These are phyloP conservation scores for Sugiyamaella pinicola DNA, from an alignment of 1,139 yeast genomes.

Conservation along the genomic window DNA sequence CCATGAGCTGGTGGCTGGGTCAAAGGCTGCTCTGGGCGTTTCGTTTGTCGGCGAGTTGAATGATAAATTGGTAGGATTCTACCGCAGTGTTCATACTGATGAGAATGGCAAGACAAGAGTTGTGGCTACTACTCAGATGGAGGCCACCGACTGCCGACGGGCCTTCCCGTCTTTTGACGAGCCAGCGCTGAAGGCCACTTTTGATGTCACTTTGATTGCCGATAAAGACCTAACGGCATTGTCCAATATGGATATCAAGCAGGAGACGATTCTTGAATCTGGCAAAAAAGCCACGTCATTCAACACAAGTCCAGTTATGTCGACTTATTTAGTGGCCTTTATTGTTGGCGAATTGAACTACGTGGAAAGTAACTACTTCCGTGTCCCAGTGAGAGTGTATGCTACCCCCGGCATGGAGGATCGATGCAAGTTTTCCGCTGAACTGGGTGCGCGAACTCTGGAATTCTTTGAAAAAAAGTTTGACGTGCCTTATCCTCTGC, in stretches of 20 bases:
- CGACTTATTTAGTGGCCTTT: slow-evolving; percentile 80
- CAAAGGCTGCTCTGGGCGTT: slow-evolving; percentile 51
- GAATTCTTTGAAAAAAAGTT: slow-evolving; percentile 72
- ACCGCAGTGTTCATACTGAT: slow-evolving; percentile 72
- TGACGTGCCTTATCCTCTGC: slow-evolving; percentile 74
- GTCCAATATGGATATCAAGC: slow-evolving; percentile 70
- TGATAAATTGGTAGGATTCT: slow-evolving; percentile 79
- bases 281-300: slow-evolving; percentile 50
- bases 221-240: slow-evolving; percentile 62
- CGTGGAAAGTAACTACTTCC: slow-evolving; percentile 65
- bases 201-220: slow-evolving; percentile 61
- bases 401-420: slow-evolving; percentile 73
- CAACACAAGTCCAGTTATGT: slow-evolving; percentile 73
- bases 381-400: slow-evolving; percentile 78
- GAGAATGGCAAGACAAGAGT: slow-evolving; percentile 60
- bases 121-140: slow-evolving; percentile 82
- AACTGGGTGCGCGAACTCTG: slow-evolving; percentile 73
- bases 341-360: slow-evolving; percentile 78
- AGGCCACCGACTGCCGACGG: slow-evolving; percentile 82
- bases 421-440: slow-evolving; percentile 68
- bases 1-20: slow-evolving; percentile 50
- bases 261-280: slow-evolving; percentile 48
- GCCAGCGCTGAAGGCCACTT: slow-evolving; percentile 75
- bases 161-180: slow-evolving; percentile 86
- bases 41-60: slow-evolving; percentile 71